A percentile compares a stretch with the other conserved stretches of the same genome.
phyloP scores from a whole-genome alignment of 2,329 filamentous ascomycete genomes.

The Claviceps humidiphila region DNA sequence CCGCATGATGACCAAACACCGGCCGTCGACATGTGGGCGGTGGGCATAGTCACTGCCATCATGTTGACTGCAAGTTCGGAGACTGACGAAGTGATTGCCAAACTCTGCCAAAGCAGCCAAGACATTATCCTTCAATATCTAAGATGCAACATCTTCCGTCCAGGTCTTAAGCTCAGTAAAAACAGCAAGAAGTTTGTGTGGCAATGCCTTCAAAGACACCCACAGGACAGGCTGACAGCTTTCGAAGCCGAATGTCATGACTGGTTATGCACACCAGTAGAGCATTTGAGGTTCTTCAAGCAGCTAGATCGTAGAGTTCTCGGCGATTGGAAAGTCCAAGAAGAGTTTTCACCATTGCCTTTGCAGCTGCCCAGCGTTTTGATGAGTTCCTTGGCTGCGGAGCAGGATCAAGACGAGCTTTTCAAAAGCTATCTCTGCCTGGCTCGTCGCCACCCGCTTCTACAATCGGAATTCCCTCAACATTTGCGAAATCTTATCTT shows the following conservation, averaged over 20 bases:
- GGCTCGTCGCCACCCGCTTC: neutral
- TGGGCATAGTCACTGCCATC: slow-evolving; percentile 32
- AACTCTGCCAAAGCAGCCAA: slow-evolving; percentile 17
- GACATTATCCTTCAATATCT: slow-evolving; percentile 12
- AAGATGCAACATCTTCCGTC: slow-evolving; percentile 6
- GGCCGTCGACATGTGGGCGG: slow-evolving; percentile 38
- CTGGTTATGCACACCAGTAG: slow-evolving; percentile 21
- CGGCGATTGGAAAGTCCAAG: slow-evolving; percentile 13
- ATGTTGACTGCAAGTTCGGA: slow-evolving; percentile 16
- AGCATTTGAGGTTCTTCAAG: slow-evolving; percentile 19
- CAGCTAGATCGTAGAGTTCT: slow-evolving; percentile 17
- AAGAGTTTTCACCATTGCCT: slow-evolving; percentile 21
- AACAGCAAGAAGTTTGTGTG: slow-evolving; percentile 18
- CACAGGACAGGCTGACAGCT: slow-evolving; percentile 16
- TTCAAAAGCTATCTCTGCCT: neutral
- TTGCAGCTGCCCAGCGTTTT: slow-evolving; percentile 17
- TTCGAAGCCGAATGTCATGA: slow-evolving; percentile 17
- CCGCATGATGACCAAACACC: slow-evolving; percentile 16
- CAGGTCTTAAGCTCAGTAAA: slow-evolving; percentile 10
- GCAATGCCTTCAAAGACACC: slow-evolving; percentile 17
- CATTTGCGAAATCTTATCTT: neutral
- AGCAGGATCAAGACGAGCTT: neutral
- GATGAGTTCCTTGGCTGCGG: neutral
- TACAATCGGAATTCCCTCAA: slow-evolving; percentile 2
- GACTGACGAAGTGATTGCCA: slow-evolving; percentile 9